Evolutionary conservation across 1,139 yeast species (phyloP).

Genomic region (Pichia sp.): DNA sequence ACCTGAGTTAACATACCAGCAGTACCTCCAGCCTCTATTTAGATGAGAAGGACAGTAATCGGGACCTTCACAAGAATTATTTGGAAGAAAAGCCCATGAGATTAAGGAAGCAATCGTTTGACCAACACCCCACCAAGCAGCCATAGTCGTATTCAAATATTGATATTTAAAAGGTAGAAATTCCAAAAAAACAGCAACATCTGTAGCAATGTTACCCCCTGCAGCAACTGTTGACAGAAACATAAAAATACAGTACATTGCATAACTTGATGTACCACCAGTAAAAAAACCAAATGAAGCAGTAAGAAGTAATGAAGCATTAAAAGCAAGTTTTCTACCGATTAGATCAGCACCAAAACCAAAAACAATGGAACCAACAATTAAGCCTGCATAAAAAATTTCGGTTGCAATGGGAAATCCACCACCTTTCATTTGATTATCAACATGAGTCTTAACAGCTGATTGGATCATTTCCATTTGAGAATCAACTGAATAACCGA

Average conservation of each 20-base stretch:
- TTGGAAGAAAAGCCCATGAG: constrained; percentile 52
- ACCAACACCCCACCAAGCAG: constrained; percentile 60
- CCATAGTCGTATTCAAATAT: constrained; percentile 50
- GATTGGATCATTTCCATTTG: constrained; percentile 45
- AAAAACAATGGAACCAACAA: constrained; percentile 51
- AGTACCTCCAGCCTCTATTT: constrained; percentile 59
- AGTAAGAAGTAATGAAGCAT: constrained; percentile 44
- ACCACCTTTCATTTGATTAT: constrained; percentile 34
- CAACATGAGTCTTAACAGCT: constrained; percentile 37
- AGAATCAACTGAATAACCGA: constrained; percentile 62
- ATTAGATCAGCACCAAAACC: constrained; percentile 56
- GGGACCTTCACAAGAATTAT: constrained; percentile 39
- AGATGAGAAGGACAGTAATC: constrained; percentile 38
- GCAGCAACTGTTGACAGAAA: constrained; percentile 42
- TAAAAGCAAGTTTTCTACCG: constrained; percentile 54
- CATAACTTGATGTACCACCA: constrained; percentile 40
- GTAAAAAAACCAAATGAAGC: constrained; percentile 47
- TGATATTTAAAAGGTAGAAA: constrained; percentile 49
- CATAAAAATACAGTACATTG: constrained; percentile 45
- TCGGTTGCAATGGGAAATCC: constrained; percentile 33
- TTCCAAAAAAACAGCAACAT: constrained; percentile 55
- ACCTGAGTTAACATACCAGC: constrained; percentile 48
- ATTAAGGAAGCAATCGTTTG: constrained; percentile 49
- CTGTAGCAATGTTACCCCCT: constrained; percentile 59
- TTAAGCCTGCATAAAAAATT: constrained; percentile 39